These are phyloP conservation scores for Lindgomyces ingoldianus DNA, from an alignment of 495 filamentous ascomycete genomes.

Conservation along the genomic window DNA sequence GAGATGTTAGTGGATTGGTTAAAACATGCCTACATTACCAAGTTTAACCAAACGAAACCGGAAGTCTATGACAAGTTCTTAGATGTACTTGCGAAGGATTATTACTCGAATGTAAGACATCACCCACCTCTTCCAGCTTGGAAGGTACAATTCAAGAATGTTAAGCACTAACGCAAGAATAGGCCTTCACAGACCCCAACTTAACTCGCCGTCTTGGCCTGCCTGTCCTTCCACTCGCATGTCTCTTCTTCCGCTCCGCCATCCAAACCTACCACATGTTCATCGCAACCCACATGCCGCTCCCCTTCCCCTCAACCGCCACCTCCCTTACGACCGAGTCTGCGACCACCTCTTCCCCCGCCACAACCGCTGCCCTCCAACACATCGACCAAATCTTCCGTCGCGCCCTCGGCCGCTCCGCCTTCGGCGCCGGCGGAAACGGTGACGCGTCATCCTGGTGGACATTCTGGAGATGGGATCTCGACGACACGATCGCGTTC, in stretches of 20 bases:
- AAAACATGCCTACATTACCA: slow-evolving; percentile 96
- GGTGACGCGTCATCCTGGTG: background rate
- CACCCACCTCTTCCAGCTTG: slow-evolving; percentile 10
- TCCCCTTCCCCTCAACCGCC: slow-evolving; percentile 70
- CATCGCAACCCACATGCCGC: slow-evolving; percentile 77
- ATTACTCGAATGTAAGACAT: slow-evolving; percentile 76
- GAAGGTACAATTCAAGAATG: background rate
- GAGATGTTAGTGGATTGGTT: slow-evolving; percentile 98
- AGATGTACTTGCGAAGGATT: slow-evolving; percentile 93
- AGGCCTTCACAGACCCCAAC: slow-evolving; percentile 88
- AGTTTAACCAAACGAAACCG: slow-evolving; percentile 96
- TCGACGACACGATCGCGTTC: slow-evolving; percentile 69
- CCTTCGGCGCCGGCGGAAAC: slow-evolving; percentile 53
- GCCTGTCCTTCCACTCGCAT: slow-evolving; percentile 87
- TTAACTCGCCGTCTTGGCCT: slow-evolving; percentile 87
- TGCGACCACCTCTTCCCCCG: slow-evolving; percentile 57
- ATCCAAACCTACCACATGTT: slow-evolving; percentile 99
- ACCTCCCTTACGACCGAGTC: slow-evolving; percentile 61
- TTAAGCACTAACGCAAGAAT: slow-evolving; percentile 8
- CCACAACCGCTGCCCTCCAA: slow-evolving; percentile 69
- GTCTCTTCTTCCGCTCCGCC: slow-evolving; percentile 91
- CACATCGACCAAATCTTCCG: slow-evolving; percentile 75
- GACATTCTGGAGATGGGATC: slow-evolving; percentile 34
- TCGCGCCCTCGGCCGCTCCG: slow-evolving; percentile 67
- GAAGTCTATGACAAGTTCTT: slow-evolving; percentile 84